These are phyloP conservation scores for Taiozyma sp. DNA, from an alignment of 1,139 yeast genomes.

Conservation along the genomic window DNA sequence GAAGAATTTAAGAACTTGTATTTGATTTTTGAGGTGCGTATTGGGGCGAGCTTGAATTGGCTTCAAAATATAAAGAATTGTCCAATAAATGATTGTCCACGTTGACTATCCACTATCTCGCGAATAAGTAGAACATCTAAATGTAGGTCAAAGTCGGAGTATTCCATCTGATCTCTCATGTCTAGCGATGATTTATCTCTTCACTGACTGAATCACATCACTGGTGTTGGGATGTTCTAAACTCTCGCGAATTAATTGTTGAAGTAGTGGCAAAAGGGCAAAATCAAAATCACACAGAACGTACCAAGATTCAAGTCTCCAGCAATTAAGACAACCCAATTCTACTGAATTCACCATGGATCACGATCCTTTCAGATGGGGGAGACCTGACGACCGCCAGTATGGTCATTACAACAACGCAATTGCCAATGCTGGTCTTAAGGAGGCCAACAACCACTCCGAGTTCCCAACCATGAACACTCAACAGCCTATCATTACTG, in stretches of 20 bases:
- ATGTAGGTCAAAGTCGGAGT: no score
- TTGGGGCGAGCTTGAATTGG: not conserved
- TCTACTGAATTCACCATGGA: conserved; percentile 48
- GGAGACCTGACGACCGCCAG: conserved; percentile 77
- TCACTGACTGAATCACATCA: no score
- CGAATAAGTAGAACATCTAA: no score
- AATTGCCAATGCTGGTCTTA: conserved; percentile 57
- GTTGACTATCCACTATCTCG: no score
- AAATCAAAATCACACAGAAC: not conserved
- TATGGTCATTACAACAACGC: conserved; percentile 75
- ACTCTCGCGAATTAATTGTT: not conserved
- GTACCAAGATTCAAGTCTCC: not conserved
- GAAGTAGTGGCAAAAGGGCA: not conserved
- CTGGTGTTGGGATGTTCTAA: not conserved
- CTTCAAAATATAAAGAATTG: no score
- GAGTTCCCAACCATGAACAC: conserved; percentile 75
- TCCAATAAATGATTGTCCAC: no score
- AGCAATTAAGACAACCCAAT: not conserved
- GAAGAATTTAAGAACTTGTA: not conserved
- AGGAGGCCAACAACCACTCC: conserved; percentile 12
- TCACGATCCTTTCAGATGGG: conserved; percentile 95
- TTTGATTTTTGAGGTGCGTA: not conserved
- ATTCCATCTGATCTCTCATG: not conserved
- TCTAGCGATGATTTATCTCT: no score
- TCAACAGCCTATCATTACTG: conserved; percentile 92